phyloP scores from a whole-genome alignment of 805 yeast species.

The Cyberlindnera subsufficiens region DNA sequence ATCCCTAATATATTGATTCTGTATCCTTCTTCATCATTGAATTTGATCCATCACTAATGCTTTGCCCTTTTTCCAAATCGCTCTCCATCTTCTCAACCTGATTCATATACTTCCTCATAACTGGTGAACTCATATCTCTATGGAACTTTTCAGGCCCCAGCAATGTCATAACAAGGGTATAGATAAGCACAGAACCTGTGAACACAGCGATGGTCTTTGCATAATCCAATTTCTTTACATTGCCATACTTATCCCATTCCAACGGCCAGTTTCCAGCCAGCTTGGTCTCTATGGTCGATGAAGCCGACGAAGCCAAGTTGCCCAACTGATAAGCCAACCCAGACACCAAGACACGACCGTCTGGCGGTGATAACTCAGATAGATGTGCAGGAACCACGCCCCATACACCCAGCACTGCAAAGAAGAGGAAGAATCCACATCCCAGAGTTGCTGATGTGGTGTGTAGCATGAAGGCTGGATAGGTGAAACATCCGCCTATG shows the following conservation, averaged over 20 bases:
- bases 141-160: constrained; percentile 54
- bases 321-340: constrained; percentile 69
- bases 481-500: constrained; percentile 53
- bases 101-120: constrained; percentile 24
- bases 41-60: too few relatives aligned
- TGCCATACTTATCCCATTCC: constrained; percentile 25
- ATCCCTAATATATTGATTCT: too few relatives aligned
- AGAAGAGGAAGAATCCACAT: constrained; percentile 61
- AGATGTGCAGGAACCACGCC: constrained; percentile 65
- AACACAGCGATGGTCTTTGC: constrained; percentile 67
- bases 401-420: constrained; percentile 68
- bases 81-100: too few relatives aligned
- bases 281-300: constrained; percentile 64
- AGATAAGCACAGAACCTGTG: constrained; percentile 60
- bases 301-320: constrained; percentile 65
- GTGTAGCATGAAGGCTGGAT: constrained; percentile 48
- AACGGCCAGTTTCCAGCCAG: constrained; percentile 58
- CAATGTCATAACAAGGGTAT: constrained; percentile 38
- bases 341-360: constrained; percentile 53
- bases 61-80: too few relatives aligned
- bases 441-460: constrained; percentile 38
- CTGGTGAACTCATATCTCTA: constrained; percentile 27
- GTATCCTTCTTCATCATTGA: too few relatives aligned
- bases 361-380: constrained; percentile 61
- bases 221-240: constrained; percentile 35